Conservation (phyloP, 306 rosid species). For the Corylus avellana region DNA sequence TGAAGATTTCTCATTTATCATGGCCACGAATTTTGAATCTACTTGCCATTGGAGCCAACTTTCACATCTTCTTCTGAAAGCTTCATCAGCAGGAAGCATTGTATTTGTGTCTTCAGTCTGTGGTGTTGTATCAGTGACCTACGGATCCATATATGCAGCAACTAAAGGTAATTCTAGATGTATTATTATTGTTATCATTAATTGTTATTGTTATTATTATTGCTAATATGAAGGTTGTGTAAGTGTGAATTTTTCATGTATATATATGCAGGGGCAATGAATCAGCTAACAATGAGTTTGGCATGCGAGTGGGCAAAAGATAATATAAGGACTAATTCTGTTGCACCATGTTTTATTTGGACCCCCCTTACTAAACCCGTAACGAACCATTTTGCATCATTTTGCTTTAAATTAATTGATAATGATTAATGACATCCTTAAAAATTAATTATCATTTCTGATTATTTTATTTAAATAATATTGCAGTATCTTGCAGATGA, state of each 20-base stretch:
- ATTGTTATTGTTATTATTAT: not conserved
- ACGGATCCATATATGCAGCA: conserved; percentile 10
- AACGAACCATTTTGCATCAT: not conserved
- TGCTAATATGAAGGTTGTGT: no score
- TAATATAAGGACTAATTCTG: conserved; percentile 45
- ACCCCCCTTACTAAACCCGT: conserved; percentile 33
- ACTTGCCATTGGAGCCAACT: conserved; percentile 35
- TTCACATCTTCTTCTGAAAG: conserved; percentile 41
- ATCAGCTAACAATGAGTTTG: not conserved
- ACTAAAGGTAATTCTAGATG: conserved; percentile 36
- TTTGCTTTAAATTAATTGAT: not conserved
- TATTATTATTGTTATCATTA: not conserved
- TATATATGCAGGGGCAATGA: no score
- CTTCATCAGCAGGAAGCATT: conserved; percentile 33
- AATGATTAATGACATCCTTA: no score
- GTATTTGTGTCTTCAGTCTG: conserved; percentile 29
- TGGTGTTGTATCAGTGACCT: not conserved
- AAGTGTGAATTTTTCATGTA: no score
- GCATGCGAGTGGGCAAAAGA: conserved; percentile 27
- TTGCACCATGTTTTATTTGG: conserved; percentile 52
- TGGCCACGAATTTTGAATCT: conserved; percentile 34
- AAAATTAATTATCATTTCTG: no score
- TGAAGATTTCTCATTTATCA: conserved; percentile 14
- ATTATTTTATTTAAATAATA: no score
- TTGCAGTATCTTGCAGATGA: no score